Evolutionary conservation across 108 stramenopile genomes (phyloP).

Genomic region (Cylindrotheca closterium): DNA sequence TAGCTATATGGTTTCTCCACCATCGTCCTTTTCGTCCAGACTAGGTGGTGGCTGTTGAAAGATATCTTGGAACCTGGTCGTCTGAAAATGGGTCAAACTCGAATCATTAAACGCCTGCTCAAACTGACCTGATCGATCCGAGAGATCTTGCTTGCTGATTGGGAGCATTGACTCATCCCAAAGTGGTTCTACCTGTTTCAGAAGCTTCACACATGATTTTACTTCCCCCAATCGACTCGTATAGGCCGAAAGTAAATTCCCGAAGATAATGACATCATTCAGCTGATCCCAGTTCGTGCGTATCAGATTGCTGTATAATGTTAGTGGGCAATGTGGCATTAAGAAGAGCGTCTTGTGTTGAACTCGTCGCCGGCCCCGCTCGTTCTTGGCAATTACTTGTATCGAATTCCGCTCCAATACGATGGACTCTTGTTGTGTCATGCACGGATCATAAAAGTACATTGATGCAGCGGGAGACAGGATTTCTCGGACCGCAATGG

Average conservation of each 20-base stretch:
- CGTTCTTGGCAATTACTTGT: constrained; percentile 32
- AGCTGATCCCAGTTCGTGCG: constrained; percentile 36
- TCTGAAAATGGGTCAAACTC: constrained; percentile 21
- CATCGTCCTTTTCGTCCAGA: background rate
- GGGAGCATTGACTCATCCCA: constrained; percentile 7
- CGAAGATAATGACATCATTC: constrained; percentile 21
- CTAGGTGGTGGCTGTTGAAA: background rate
- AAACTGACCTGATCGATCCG: constrained; percentile 24
- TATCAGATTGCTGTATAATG: constrained; percentile 37
- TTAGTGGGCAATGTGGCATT: constrained; percentile 55
- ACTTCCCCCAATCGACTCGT: constrained; percentile 17
- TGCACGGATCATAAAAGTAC: constrained; percentile 40
- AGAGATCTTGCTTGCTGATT: constrained; percentile 12
- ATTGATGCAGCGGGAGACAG: constrained; percentile 1
- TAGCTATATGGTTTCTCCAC: no score
- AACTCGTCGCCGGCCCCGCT: constrained; percentile 28
- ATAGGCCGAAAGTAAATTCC: constrained; percentile 33
- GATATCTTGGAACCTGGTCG: background rate
- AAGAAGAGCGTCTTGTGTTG: constrained; percentile 33
- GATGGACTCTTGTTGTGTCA: constrained; percentile 17
- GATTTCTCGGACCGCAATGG: background rate
- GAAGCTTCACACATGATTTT: constrained; percentile 7
- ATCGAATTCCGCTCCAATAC: constrained; percentile 17
- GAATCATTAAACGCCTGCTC: constrained; percentile 49
- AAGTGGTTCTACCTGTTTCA: constrained; percentile 24